Evolutionary conservation across 2,329 filamentous ascomycete genomes (phyloP), one percentile per base, ranked within the genome.

Genomic region (Cadophora luteo-olivacea): DNA sequence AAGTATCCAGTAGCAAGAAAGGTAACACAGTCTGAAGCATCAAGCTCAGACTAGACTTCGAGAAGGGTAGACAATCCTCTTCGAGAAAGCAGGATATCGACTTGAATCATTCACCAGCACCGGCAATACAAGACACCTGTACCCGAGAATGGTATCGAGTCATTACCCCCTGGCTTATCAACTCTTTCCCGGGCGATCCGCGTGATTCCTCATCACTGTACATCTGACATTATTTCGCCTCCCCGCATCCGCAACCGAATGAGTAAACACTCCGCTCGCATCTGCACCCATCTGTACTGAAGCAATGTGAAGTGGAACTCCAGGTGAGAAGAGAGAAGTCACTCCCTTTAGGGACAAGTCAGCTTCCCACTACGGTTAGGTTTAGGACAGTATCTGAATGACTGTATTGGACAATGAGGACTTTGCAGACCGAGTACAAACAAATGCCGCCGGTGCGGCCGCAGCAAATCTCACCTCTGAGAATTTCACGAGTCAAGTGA

Each of bases 191-290:
- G 25, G 25, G 5, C 52, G 4, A 55, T 33, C 25, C 29, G 14
- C 25, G 7, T 19, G 52, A 55, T 55, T 32, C 19, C 52, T 55
- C 52, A 55, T 55, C 52, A 55, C 25, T 24, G 24, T 54, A 32
- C 12, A 9, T 29, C 24, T 38, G 36, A 38, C 36, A 9, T 38
- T 38, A 11, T 16, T 54, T 19, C 24, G 11, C 51, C 24, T 54
- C 24, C 25, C 51, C 25, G 14, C 51, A 19, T 11, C 51, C 24
- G 14, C 24, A 54, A 29, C 51, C 24, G 25, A 55, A 33, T 33
- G 16, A 14, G 52, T 55, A 55, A 55, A 55, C 29, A 55, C 52
- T 55, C 52, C 52, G 51, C 25, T 9, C 51, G 14, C 52, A 6
- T 6, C 12, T 6, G 16, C 14, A 33, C 24, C 29, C 5, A 22